phyloP scores from a whole-genome alignment of 2,329 filamentous ascomycete species.

The Penicillium crustosum region DNA sequence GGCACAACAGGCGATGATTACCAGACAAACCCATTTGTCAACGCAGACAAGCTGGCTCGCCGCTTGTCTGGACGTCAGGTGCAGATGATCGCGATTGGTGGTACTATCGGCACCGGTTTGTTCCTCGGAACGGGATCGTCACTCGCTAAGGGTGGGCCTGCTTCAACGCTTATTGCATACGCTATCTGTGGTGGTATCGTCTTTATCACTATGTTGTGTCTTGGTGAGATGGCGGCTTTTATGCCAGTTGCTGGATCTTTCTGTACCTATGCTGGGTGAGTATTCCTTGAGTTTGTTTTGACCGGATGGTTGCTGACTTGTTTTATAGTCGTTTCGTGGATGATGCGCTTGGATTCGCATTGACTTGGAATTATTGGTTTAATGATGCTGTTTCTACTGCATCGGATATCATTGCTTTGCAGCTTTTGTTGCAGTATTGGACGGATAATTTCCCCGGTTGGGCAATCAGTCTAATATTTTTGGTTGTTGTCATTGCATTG shows the following conservation, averaged over 20 bases:
- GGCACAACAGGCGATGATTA: slow-evolving; percentile 12
- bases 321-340: slow-evolving; percentile 43
- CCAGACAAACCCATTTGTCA: slow-evolving; percentile 23
- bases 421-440: slow-evolving; percentile 63
- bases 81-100: slow-evolving; percentile 63
- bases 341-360: slow-evolving; percentile 45
- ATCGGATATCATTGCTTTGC: slow-evolving; percentile 59
- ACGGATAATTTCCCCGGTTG: slow-evolving; percentile 62
- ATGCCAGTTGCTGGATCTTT: slow-evolving; percentile 57
- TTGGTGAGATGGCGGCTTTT: slow-evolving; percentile 63
- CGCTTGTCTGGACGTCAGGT: slow-evolving; percentile 62
- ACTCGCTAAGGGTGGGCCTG: slow-evolving; percentile 60
- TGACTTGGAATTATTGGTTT: slow-evolving; percentile 58
- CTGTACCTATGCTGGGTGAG: slow-evolving; percentile 55
- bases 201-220: slow-evolving; percentile 58
- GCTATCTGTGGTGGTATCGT: slow-evolving; percentile 59
- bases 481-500: slow-evolving; percentile 54
- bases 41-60: slow-evolving; percentile 53
- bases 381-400: slow-evolving; percentile 64
- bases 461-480: slow-evolving; percentile 63
- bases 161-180: slow-evolving; percentile 59
- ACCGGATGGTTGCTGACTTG: slow-evolving; percentile 7
- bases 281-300: background rate
- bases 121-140: slow-evolving; percentile 64
- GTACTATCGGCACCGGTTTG: slow-evolving; percentile 55